Conservation (phyloP, 108 stramenopile species). For the Nitzschia sp. region DNA sequence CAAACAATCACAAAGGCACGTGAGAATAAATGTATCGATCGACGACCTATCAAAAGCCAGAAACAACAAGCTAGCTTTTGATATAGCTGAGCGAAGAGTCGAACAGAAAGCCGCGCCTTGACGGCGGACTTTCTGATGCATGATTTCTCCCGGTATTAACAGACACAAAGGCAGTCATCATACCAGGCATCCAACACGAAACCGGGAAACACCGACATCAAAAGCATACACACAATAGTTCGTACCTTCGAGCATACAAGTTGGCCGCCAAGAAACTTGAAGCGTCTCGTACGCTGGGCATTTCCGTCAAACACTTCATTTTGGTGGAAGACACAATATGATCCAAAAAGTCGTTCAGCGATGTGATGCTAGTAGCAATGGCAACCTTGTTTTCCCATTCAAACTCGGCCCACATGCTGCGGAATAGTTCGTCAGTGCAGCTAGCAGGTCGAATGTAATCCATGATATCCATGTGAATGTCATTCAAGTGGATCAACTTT, state of each 20-base stretch:
- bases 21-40: constrained; percentile 52
- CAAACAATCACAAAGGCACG: constrained; percentile 16
- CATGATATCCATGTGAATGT: constrained; percentile 99
- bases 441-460: constrained; percentile 99
- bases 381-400: constrained; percentile 99
- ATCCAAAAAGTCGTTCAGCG: constrained; percentile 88
- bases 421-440: constrained; percentile 96
- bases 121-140: constrained; percentile 54
- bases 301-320: constrained; percentile 96
- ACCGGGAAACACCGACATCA: constrained; percentile 48
- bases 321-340: constrained; percentile 97
- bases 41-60: constrained; percentile 32
- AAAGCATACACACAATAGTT: background rate
- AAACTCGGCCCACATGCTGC: constrained; percentile 99
- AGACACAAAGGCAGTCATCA: constrained; percentile 52
- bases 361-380: constrained; percentile 88
- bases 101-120: constrained; percentile 64
- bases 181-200: constrained; percentile 85
- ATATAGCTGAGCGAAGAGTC: constrained; percentile 22
- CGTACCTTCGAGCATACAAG: constrained; percentile 95
- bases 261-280: constrained; percentile 98
- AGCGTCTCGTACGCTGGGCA: constrained; percentile 57
- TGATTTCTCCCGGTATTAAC: constrained; percentile 70
- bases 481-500: constrained; percentile 96
- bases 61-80: constrained; percentile 11